Evolutionary conservation across 2,329 filamentous ascomycete genomes (phyloP), one percentile per base, ranked within the genome.

Genomic region (Colletotrichum magnum): DNA sequence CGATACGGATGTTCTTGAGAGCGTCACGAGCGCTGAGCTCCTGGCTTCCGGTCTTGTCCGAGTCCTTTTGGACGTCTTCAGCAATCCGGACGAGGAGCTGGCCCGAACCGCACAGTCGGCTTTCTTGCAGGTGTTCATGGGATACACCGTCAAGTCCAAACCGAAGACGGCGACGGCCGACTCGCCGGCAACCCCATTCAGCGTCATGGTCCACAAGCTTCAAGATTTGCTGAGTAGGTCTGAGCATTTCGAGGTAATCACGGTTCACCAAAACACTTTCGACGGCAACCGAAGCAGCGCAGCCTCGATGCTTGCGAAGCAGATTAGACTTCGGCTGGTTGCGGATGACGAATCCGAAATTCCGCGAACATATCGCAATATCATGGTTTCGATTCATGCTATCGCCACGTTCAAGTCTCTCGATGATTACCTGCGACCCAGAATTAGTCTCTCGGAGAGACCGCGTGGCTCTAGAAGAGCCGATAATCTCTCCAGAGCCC

Each of bases 301-400:
- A 24, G 92, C 95, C 0, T 97, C 95, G 1, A 98, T 99, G 95
- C 87, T 99, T 6, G 95, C 94, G 5, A 98, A 98, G 79, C 96
- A 99, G 77, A 92, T 99, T 41, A 90, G 95, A 41, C 87, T 99
- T 52, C 95, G 94, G 74, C 86, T 99, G 41, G 89, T 95, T 45
- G 95, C 96, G 1, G 95, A 97, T 73, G 95, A 97, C 1, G 92
- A 95, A 54, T 95, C 94, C 0, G 93, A 96, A 57, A 96, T 99
- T 69, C 96, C 96, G 18, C 88, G 91, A 43, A 87, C 92, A 0
- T 98, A 97, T 77, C 89, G 93, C 24, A 97, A 95, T 73, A 97
- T 99, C 72, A 98, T 98, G 92, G 96, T 99, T 1, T 97, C 94
- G 0, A 99, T 99, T 66, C 96, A 99, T 79, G 96, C 96, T 16